Evolutionary conservation across 1,284 basidiomycete genomes (phyloP).

Genomic region (Lentinula novae-zelandiae): DNA sequence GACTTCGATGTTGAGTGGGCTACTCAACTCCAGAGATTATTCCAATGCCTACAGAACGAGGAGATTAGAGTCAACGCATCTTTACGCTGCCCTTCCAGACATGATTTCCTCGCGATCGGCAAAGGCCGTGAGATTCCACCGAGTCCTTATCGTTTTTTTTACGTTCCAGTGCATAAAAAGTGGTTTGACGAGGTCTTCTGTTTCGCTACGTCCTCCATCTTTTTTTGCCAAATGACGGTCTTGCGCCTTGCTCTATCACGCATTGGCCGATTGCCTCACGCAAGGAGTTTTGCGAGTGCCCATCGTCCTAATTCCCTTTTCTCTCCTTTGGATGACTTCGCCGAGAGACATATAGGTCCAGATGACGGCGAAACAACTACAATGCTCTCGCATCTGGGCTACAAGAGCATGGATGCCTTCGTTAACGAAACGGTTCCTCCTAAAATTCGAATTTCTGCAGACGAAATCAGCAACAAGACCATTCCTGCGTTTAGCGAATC

Average conservation of each 20-base stretch:
- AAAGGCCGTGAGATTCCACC: neutral
- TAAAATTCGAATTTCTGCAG: conserved; percentile 68
- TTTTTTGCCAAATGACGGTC: conserved; percentile 37
- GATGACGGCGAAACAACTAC: conserved; percentile 68
- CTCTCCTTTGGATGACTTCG: conserved; percentile 83
- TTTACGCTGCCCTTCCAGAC: too few species aligned
- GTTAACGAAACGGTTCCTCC: conserved; percentile 76
- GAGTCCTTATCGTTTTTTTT: neutral
- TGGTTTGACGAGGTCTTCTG: conserved; percentile 15
- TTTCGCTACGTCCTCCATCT: conserved; percentile 19
- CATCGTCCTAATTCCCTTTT: conserved; percentile 61
- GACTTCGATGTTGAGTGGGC: neutral
- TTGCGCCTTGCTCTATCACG: conserved; percentile 41
- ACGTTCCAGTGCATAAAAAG: neutral
- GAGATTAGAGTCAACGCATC: neutral
- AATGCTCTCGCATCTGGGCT: conserved; percentile 84
- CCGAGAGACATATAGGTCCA: conserved; percentile 87
- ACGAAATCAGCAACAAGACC: conserved; percentile 60
- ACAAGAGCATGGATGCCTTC: conserved; percentile 84
- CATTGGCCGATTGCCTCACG: conserved; percentile 20
- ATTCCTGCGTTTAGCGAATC: conserved; percentile 84
- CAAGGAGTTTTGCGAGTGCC: conserved; percentile 52
- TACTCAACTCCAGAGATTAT: neutral
- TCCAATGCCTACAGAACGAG: neutral
- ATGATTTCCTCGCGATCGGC: neutral